Conservation (phyloP, 108 stramenopile species). For the Bacterosira constricta region DNA sequence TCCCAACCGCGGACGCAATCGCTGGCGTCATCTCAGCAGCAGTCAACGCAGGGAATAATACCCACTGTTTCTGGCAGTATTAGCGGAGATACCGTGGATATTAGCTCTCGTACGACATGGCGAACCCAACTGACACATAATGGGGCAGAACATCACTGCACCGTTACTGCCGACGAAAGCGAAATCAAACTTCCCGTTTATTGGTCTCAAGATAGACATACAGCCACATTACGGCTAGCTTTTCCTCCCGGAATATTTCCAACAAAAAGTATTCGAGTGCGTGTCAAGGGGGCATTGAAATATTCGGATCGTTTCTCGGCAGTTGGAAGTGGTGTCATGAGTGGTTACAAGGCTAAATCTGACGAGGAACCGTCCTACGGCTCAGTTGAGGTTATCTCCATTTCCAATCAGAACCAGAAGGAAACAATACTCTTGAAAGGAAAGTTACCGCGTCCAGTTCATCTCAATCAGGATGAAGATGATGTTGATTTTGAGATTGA, state of each 20-base stretch:
- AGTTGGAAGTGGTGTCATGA: slow-evolving; percentile 40
- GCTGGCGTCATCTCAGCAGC: background rate
- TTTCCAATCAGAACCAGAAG: background rate
- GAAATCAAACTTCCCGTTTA: slow-evolving; percentile 26
- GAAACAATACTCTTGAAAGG: slow-evolving; percentile 27
- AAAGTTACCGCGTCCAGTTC: slow-evolving; percentile 38
- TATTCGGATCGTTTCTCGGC: slow-evolving; percentile 45
- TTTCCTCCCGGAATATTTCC: slow-evolving; percentile 24
- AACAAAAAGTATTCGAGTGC: slow-evolving; percentile 29
- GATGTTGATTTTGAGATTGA: slow-evolving; percentile 49
- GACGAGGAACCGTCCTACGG: background rate
- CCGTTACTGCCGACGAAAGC: slow-evolving; percentile 5
- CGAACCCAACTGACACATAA: slow-evolving; percentile 11
- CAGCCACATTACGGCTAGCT: slow-evolving; percentile 20
- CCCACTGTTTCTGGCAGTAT: too few species aligned
- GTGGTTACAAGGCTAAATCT: slow-evolving; percentile 1
- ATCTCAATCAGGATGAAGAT: slow-evolving; percentile 39
- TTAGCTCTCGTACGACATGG: slow-evolving; percentile 5
- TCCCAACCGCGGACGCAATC: too few species aligned
- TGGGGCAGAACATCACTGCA: slow-evolving; percentile 19
- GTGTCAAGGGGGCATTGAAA: slow-evolving; percentile 33
- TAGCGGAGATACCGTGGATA: background rate
- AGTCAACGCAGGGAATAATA: too few species aligned
- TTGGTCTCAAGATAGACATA: slow-evolving; percentile 46
- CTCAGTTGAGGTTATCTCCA: slow-evolving; percentile 22